These are phyloP conservation scores for Saraca asoca DNA, from an alignment of 331 rosid genomes.

Conservation along the genomic window DNA sequence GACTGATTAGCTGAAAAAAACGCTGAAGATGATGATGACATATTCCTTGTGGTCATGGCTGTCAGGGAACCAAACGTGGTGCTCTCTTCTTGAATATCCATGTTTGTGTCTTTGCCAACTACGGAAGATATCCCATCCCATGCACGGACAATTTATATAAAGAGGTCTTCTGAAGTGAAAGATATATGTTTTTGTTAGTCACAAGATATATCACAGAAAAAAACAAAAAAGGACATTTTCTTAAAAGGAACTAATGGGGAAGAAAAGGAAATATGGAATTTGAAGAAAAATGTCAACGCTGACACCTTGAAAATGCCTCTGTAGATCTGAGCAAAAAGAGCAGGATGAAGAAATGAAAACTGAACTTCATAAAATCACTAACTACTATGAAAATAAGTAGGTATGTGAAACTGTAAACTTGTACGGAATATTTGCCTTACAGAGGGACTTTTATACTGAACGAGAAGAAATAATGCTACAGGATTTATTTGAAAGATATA, in stretches of 20 bases:
- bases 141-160: conserved; percentile 32
- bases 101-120: conserved; percentile 44
- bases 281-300: no score
- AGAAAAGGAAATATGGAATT: background rate
- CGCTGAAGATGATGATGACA: conserved; percentile 78
- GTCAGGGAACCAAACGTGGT: conserved; percentile 54
- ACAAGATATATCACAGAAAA: conserved; percentile 8
- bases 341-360: conserved; percentile 10
- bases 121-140: conserved; percentile 42
- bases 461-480: conserved; percentile 1
- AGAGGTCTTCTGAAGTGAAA: conserved; percentile 46
- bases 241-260: background rate
- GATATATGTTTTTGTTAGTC: conserved; percentile 28
- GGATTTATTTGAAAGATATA: conserved; percentile 23
- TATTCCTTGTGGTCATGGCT: conserved; percentile 60
- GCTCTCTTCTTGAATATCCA: conserved; percentile 79
- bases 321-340: conserved; percentile 18
- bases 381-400: conserved; percentile 38
- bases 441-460: conserved; percentile 13
- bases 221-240: background rate
- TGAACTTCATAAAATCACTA: conserved; percentile 12
- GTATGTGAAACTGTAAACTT: conserved; percentile 25
- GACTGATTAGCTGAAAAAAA: conserved; percentile 86
- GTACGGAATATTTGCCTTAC: conserved; percentile 10
- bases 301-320: background rate